These are phyloP conservation scores for Scleroderma bovista DNA, from an alignment of 768 basidiomycete genomes.

Conservation along the genomic window DNA sequence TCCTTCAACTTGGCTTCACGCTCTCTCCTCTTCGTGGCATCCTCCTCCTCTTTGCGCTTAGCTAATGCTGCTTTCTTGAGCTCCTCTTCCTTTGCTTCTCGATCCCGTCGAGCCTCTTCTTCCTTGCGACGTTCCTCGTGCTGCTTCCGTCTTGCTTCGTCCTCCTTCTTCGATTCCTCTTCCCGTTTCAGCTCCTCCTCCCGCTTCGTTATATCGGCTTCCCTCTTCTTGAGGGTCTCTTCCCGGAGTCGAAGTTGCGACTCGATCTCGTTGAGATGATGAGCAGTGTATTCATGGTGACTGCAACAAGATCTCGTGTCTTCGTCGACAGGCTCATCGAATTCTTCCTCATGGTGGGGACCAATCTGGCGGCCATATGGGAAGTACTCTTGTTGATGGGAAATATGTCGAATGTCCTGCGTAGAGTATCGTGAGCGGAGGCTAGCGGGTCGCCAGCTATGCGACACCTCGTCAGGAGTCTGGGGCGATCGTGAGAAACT, in stretches of 20 bases:
- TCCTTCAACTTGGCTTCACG: constrained; percentile 10
- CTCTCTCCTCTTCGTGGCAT: constrained; percentile 24
- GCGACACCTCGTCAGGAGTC: constrained; percentile 22
- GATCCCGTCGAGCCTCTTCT: constrained; percentile 13
- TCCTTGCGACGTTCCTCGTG: constrained; percentile 17
- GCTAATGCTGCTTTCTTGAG: constrained; percentile 17
- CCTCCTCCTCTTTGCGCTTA: constrained; percentile 29
- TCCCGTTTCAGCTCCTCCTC: constrained; percentile 17
- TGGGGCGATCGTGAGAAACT: constrained; percentile 25
- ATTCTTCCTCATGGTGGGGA: constrained; percentile 25
- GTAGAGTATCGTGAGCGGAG: constrained; percentile 23
- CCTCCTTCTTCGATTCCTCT: constrained; percentile 13
- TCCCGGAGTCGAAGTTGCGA: constrained; percentile 24
- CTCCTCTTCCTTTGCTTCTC: constrained; percentile 14
- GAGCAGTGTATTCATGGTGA: constrained; percentile 26
- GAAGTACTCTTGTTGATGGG: constrained; percentile 16
- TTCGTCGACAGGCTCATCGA: constrained; percentile 26
- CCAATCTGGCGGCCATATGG: constrained; percentile 16
- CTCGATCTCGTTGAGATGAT: constrained; percentile 28
- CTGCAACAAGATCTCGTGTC: constrained; percentile 26
- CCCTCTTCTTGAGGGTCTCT: constrained; percentile 18
- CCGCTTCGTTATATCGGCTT: constrained; percentile 11
- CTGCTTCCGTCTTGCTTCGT: constrained; percentile 16
- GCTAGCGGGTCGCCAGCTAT: constrained; percentile 27
- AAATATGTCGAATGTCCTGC: constrained; percentile 24